These are phyloP conservation scores for Fusarium austroafricanum DNA, from an alignment of 2,329 filamentous ascomycete species.

Conservation along the genomic window DNA sequence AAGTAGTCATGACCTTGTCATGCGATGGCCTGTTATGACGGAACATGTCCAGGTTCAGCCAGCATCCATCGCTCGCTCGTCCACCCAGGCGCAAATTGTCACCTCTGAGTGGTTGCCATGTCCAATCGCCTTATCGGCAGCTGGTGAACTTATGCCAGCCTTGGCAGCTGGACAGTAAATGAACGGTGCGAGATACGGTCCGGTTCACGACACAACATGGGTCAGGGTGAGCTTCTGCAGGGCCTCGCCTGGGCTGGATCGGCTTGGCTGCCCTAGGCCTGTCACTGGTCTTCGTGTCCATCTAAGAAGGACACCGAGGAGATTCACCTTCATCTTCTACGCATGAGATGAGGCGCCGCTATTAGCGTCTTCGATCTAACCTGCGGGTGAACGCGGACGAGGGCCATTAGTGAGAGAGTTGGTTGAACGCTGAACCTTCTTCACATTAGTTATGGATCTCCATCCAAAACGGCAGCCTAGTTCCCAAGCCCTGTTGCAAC, in stretches of 20 bases:
- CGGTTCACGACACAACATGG: conserved; percentile 15
- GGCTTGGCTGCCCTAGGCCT: conserved; percentile 36
- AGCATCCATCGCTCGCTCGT: neutral
- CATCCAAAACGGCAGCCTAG: conserved; percentile 29
- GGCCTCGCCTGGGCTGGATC: conserved; percentile 42
- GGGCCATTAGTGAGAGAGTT: conserved; percentile 22
- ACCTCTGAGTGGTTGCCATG: conserved; percentile 35
- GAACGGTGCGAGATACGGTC: conserved; percentile 37
- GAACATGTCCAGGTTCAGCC: conserved; percentile 22
- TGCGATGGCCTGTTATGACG: conserved; percentile 41
- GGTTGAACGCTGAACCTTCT: conserved; percentile 15
- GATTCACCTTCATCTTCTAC: conserved; percentile 25
- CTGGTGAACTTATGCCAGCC: conserved; percentile 39
- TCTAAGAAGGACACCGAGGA: conserved; percentile 26
- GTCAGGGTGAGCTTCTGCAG: conserved; percentile 27
- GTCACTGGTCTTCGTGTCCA: conserved; percentile 23
- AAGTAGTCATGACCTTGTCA: conserved; percentile 27
- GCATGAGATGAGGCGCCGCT: conserved; percentile 42
- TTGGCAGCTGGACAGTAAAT: conserved; percentile 35
- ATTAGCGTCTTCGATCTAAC: conserved; percentile 37
- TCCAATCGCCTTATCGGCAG: conserved; percentile 48
- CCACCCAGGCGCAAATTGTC: conserved; percentile 11
- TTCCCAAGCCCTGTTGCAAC: conserved; percentile 29
- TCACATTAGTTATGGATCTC: conserved; percentile 15
- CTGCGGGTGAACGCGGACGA: conserved; percentile 44